Percentiles rank a stretch among this genome's conserved stretches.
phyloP scores from a whole-genome alignment of 495 filamentous ascomycete species.

The Xylaria longipes region DNA sequence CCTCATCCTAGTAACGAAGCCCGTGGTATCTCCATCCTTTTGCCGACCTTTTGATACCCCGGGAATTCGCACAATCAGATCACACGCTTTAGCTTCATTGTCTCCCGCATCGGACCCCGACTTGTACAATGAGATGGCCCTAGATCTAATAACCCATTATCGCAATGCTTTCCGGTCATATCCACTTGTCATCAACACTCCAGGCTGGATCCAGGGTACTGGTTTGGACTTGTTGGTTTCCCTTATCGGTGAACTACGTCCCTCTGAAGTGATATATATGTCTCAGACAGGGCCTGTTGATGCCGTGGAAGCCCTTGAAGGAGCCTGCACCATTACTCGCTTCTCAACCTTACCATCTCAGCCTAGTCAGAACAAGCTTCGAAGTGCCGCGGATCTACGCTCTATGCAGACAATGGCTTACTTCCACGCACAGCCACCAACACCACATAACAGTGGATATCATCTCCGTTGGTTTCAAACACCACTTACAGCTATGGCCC shows the following conservation, averaged over 20 bases:
- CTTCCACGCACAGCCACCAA: slow-evolving; percentile 60
- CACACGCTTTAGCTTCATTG: slow-evolving; percentile 75
- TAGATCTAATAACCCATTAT: slow-evolving; percentile 73
- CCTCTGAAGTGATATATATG: slow-evolving; percentile 75
- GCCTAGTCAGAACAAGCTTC: slow-evolving; percentile 64
- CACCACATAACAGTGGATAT: not conserved
- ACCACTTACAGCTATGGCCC: slow-evolving; percentile 46
- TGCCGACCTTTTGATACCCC: slow-evolving; percentile 63
- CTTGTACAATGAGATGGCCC: slow-evolving; percentile 70
- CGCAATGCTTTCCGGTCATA: slow-evolving; percentile 49
- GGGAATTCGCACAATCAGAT: slow-evolving; percentile 54
- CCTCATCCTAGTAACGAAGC: slow-evolving; percentile 66
- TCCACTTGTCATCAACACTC: slow-evolving; percentile 80
- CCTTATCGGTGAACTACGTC: slow-evolving; percentile 58
- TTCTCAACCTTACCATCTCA: slow-evolving; percentile 63
- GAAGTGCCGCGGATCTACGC: slow-evolving; percentile 71
- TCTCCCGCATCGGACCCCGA: slow-evolving; percentile 73
- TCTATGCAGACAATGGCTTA: slow-evolving; percentile 84
- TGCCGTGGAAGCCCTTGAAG: slow-evolving; percentile 62
- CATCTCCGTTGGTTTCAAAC: slow-evolving; percentile 45
- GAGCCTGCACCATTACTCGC: slow-evolving; percentile 41
- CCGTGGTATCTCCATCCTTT: slow-evolving; percentile 77
- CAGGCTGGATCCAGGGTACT: slow-evolving; percentile 81
- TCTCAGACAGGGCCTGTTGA: slow-evolving; percentile 72
- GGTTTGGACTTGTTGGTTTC: slow-evolving; percentile 73